These are phyloP conservation scores for Crotalaria pallida DNA, from an alignment of 306 rosid species.

Conservation along the genomic window DNA sequence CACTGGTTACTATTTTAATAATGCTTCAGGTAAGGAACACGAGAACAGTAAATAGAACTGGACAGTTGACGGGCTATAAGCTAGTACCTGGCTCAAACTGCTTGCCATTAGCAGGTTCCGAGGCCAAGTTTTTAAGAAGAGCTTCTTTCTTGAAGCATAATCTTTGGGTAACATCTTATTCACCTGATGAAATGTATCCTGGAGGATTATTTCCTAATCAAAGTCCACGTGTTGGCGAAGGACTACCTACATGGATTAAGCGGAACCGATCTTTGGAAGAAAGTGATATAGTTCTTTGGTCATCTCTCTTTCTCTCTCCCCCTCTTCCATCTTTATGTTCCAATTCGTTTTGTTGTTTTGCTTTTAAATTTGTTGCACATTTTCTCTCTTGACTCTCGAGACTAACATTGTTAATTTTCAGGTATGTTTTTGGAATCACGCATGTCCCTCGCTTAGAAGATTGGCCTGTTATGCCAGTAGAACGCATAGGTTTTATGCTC, in stretches of 20 bases:
- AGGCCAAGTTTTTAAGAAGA: slow-evolving; percentile 80
- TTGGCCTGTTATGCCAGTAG: slow-evolving; percentile 92
- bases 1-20: background rate
- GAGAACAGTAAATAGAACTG: slow-evolving; percentile 65
- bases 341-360: background rate
- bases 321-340: background rate
- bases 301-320: slow-evolving; percentile 8
- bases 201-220: slow-evolving; percentile 88
- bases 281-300: slow-evolving; percentile 71
- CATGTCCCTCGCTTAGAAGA: slow-evolving; percentile 74
- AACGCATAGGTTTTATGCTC: slow-evolving; percentile 73
- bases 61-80: slow-evolving; percentile 79
- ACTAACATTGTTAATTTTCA: slow-evolving; percentile 17
- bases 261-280: slow-evolving; percentile 68
- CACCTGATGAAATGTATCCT: slow-evolving; percentile 62
- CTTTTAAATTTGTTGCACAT: background rate
- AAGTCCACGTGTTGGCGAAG: slow-evolving; percentile 72
- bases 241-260: slow-evolving; percentile 75
- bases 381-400: background rate
- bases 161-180: slow-evolving; percentile 74
- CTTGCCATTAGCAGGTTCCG: slow-evolving; percentile 65
- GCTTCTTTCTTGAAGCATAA: slow-evolving; percentile 83
- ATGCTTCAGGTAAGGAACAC: slow-evolving; percentile 65
- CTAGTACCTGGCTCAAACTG: slow-evolving; percentile 83
- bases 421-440: slow-evolving; percentile 80